Conservation (phyloP, 257 asterid species). For the Nicotiana noctiflora region DNA sequence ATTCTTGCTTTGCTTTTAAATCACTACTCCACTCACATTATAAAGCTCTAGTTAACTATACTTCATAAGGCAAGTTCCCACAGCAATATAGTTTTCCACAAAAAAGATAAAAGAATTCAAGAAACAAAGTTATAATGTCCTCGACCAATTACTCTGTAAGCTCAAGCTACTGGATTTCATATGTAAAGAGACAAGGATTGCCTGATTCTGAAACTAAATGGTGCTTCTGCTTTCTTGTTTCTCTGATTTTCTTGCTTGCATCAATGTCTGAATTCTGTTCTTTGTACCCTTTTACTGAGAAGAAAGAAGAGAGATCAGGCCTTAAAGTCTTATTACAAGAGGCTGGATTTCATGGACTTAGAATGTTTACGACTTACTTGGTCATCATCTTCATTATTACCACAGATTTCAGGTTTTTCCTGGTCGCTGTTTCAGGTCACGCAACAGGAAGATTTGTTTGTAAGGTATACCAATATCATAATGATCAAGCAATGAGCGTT, state of each 20-base stretch:
- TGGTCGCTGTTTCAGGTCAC: constrained; percentile 49
- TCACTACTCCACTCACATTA: too few relatives aligned
- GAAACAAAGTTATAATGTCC: background rate
- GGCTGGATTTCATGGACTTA: constrained; percentile 16
- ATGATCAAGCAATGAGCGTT: constrained; percentile 1
- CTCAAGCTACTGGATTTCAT: constrained; percentile 21
- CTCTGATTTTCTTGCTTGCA: constrained; percentile 14
- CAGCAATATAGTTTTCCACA: background rate
- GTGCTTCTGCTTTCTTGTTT: constrained; percentile 10
- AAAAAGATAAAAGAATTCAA: background rate
- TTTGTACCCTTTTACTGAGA: background rate
- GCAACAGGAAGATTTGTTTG: constrained; percentile 39
- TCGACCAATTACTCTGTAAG: background rate
- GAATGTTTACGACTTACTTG: constrained; percentile 24
- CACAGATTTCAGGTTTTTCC: constrained; percentile 17
- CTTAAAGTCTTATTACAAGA: background rate
- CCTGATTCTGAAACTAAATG: background rate
- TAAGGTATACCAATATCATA: constrained; percentile 13
- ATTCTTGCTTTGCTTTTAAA: too few relatives aligned
- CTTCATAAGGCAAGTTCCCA: background rate
- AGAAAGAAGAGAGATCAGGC: background rate
- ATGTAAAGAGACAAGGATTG: constrained; percentile 20
- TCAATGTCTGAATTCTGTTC: constrained; percentile 24
- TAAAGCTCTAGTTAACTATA: too few relatives aligned
- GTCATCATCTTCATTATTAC: constrained; percentile 12